These are phyloP conservation scores for Medicago ruthenica DNA, from an alignment of 306 rosid genomes.

Conservation along the genomic window DNA sequence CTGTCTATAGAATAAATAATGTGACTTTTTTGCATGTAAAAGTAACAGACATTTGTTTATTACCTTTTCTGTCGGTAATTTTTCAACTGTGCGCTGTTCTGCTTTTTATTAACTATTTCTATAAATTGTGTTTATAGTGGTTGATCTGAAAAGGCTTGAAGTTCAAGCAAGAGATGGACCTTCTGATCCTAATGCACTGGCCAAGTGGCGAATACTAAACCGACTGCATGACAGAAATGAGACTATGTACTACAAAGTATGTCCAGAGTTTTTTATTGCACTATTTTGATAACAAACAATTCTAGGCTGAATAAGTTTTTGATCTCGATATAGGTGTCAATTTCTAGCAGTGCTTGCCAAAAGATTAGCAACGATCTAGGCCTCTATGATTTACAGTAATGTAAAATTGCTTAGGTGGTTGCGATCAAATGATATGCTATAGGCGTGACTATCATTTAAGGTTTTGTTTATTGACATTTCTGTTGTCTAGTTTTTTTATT, in stretches of 20 bases:
- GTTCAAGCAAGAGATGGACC: conserved; percentile 99
- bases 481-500: no score
- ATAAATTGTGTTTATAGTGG: conserved; percentile 62
- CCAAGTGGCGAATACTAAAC: conserved; percentile 98
- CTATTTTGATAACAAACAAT: conserved; percentile 30
- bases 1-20: conserved; percentile 7
- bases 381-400: not conserved
- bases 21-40: not conserved
- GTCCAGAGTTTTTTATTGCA: conserved; percentile 38
- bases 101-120: conserved; percentile 7
- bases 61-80: conserved; percentile 12
- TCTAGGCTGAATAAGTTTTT: conserved; percentile 23
- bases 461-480: not conserved
- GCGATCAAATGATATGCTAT: conserved; percentile 14
- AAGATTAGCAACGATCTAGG: conserved; percentile 12
- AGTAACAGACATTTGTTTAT: conserved; percentile 25
- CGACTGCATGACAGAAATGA: conserved; percentile 98
- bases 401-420: conserved; percentile 15
- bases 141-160: conserved; percentile 89
- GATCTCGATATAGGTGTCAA: conserved; percentile 24
- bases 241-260: conserved; percentile 94
- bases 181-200: conserved; percentile 92
- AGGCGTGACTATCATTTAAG: conserved; percentile 20
- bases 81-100: conserved; percentile 4
- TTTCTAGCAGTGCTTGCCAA: not conserved